A percentile compares a stretch with the other conserved stretches of the same genome.
These are phyloP conservation scores for Fusarium sp. DNA, from an alignment of 2,329 filamentous ascomycete genomes.

Conservation along the genomic window DNA sequence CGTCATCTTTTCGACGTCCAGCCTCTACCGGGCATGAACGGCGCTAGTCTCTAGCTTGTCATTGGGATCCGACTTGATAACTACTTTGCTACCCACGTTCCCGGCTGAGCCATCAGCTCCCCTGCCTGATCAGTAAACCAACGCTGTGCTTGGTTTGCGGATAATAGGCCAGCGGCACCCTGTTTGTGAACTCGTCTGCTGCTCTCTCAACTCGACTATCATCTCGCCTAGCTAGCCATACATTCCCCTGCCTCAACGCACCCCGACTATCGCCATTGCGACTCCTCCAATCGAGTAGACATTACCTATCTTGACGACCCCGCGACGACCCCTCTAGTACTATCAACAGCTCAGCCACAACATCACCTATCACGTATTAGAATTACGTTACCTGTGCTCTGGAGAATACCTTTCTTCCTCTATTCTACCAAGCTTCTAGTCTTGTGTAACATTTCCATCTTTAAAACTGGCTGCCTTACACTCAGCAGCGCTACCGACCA, in stretches of 20 bases:
- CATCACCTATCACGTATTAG: constrained; percentile 11
- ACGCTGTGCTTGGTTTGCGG: constrained; percentile 39
- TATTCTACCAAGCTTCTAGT: constrained; percentile 15
- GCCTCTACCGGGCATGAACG: constrained; percentile 44
- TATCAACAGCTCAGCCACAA: constrained; percentile 18
- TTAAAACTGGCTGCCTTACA: constrained; percentile 42
- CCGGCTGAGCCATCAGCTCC: constrained; percentile 45
- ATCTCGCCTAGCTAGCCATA: constrained; percentile 40
- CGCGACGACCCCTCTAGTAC: constrained; percentile 42
- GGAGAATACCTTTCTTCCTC: constrained; percentile 7
- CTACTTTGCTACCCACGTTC: constrained; percentile 43
- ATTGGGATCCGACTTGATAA: constrained; percentile 45
- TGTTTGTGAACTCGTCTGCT: constrained; percentile 38
- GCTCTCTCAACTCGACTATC: constrained; percentile 40
- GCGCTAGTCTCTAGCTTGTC: constrained; percentile 44
- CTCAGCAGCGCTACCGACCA: constrained; percentile 58
- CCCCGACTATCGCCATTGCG: constrained; percentile 41
- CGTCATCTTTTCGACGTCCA: constrained; percentile 43
- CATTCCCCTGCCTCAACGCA: constrained; percentile 41
- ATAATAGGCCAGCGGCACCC: constrained; percentile 45
- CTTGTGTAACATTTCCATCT: constrained; percentile 16
- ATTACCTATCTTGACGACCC: constrained; percentile 37
- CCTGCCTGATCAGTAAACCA: constrained; percentile 43
- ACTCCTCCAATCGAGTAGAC: constrained; percentile 38
- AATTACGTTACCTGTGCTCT: constrained; percentile 1